Conservation (phyloP, 495 filamentous ascomycete genomes). For the Thermothielavioides terrestris region DNA sequence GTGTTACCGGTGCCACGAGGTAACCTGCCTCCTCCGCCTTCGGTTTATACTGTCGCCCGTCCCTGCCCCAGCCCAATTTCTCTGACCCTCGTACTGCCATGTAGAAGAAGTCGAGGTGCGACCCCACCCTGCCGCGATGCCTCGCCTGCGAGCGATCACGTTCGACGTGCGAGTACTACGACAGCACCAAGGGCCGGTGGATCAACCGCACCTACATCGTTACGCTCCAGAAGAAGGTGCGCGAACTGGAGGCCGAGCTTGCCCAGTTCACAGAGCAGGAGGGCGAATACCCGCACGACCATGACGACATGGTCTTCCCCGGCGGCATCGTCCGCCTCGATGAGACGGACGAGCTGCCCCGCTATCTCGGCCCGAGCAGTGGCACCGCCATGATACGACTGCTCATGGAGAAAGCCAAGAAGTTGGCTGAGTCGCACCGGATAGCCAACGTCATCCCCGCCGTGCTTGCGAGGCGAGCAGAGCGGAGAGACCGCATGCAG, state of each 20-base stretch:
- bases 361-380: slow-evolving; percentile 85
- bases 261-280: slow-evolving; percentile 52
- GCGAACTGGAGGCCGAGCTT: slow-evolving; percentile 67
- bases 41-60: not conserved
- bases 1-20: slow-evolving; percentile 50
- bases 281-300: slow-evolving; percentile 51
- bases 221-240: slow-evolving; percentile 72
- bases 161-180: slow-evolving; percentile 85
- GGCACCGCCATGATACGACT: slow-evolving; percentile 88
- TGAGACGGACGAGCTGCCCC: slow-evolving; percentile 68
- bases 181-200: slow-evolving; percentile 66
- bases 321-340: slow-evolving; percentile 73
- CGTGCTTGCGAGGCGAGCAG: slow-evolving; percentile 29
- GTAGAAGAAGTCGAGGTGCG: slow-evolving; percentile 89
- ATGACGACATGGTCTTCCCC: slow-evolving; percentile 72
- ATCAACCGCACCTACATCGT: slow-evolving; percentile 84
- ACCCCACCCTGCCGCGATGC: slow-evolving; percentile 81
- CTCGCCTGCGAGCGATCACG: slow-evolving; percentile 87
- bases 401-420: slow-evolving; percentile 90
- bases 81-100: not conserved
- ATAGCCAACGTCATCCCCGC: slow-evolving; percentile 84
- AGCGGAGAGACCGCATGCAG: slow-evolving; percentile 28
- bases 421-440: slow-evolving; percentile 70
- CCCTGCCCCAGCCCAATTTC: not conserved
- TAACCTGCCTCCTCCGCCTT: slow-evolving; percentile 29